Conservation (phyloP, 2,329 filamentous ascomycete species). For the Microcyclospora tardicrescens region DNA sequence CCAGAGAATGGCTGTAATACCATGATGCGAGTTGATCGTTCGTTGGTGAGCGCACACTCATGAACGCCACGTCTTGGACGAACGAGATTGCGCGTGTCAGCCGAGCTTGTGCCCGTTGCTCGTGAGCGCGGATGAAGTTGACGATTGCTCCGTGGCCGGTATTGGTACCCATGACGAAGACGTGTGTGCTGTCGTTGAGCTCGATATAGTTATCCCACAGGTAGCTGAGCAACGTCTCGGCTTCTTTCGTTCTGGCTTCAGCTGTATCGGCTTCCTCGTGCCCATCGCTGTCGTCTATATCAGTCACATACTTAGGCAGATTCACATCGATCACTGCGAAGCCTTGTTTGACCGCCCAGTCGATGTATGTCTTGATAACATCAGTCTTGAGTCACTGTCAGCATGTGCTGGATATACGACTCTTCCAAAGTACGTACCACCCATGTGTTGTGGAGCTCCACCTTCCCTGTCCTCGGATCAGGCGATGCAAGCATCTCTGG, state of each 20-base stretch:
- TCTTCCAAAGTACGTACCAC: conserved; percentile 47
- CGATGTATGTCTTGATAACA: conserved; percentile 64
- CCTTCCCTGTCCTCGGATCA: conserved; percentile 46
- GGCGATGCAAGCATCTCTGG: conserved; percentile 31
- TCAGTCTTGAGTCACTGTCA: conserved; percentile 55
- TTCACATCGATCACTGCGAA: conserved; percentile 89
- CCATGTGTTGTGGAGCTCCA: conserved; percentile 78
- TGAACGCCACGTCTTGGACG: conserved; percentile 59
- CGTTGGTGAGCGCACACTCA: conserved; percentile 50
- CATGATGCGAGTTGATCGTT: conserved; percentile 69
- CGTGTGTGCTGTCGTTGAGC: conserved; percentile 53
- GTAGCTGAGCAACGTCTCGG: conserved; percentile 65
- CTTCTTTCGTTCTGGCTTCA: conserved; percentile 29
- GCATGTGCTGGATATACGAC: conserved; percentile 18
- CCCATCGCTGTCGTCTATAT: conserved; percentile 29
- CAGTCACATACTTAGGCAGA: conserved; percentile 63
- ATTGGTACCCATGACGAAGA: conserved; percentile 83
- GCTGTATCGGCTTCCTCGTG: conserved; percentile 37
- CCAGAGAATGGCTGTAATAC: conserved; percentile 70
- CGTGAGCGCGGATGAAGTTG: conserved; percentile 57
- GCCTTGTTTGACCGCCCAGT: conserved; percentile 63
- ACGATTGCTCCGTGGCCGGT: conserved; percentile 76
- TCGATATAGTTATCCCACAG: conserved; percentile 97
- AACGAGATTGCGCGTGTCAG: conserved; percentile 69
- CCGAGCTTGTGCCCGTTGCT: conserved; percentile 52